A percentile compares a stretch with the other conserved stretches of the same genome.
Conservation (phyloP, 495 filamentous ascomycete genomes). For the Penicillium ucsense region DNA sequence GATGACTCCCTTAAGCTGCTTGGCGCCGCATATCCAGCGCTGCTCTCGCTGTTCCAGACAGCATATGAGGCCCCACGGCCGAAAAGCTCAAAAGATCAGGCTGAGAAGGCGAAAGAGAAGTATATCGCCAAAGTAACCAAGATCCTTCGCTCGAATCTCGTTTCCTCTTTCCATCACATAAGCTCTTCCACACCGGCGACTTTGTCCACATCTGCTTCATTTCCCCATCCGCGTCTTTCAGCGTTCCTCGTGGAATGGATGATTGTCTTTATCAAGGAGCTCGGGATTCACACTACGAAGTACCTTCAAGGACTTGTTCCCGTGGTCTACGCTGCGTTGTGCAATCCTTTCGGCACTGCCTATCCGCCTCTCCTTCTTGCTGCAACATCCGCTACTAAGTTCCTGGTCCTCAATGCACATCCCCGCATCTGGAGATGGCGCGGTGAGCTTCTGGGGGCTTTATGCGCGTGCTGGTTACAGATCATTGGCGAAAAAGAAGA, state of each 20-base stretch:
- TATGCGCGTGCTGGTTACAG: constrained; percentile 60
- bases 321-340: constrained; percentile 52
- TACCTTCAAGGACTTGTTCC: constrained; percentile 69
- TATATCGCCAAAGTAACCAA: constrained; percentile 16
- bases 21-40: constrained; percentile 52
- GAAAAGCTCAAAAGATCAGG: constrained; percentile 3
- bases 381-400: constrained; percentile 44
- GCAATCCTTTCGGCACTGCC: constrained; percentile 58
- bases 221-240: constrained; percentile 33
- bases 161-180: constrained; percentile 39
- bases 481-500: constrained; percentile 34
- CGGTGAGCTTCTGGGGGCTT: constrained; percentile 57
- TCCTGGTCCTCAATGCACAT: constrained; percentile 61
- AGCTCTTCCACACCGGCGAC: constrained; percentile 30
- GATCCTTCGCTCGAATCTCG: constrained; percentile 32
- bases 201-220: constrained; percentile 40
- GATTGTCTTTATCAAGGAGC: constrained; percentile 38
- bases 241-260: constrained; percentile 51
- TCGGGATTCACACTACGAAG: constrained; percentile 62
- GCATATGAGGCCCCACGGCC: constrained; percentile 12
- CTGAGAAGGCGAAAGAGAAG: constrained; percentile 8
- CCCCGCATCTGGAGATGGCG: constrained; percentile 55
- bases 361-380: constrained; percentile 44
- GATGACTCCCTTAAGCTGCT: constrained; percentile 59
- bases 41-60: constrained; percentile 49